phyloP scores from a whole-genome alignment of 768 basidiomycete genomes.

The Lactarius hengduanensis region DNA sequence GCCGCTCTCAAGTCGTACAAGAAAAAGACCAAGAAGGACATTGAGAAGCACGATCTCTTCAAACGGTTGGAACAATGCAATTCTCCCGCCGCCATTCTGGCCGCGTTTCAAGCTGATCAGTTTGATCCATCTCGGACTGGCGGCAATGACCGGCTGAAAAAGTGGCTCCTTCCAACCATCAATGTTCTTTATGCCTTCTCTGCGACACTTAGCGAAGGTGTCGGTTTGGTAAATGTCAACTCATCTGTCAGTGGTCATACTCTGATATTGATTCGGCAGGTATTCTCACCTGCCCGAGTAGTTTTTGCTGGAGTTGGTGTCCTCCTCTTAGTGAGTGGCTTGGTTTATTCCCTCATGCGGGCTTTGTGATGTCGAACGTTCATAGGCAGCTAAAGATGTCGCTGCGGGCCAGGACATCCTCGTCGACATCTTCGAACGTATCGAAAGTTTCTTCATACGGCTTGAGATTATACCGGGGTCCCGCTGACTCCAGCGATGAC shows the following conservation, averaged over 20 bases:
- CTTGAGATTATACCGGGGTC: too few relatives aligned
- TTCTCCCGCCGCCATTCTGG: not conserved
- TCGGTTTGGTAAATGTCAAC: not conserved
- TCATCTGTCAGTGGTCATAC: not conserved
- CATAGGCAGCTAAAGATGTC: not conserved
- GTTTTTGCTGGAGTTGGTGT: not conserved
- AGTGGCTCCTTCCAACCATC: not conserved
- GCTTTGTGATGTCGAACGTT: not conserved
- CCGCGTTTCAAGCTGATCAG: not conserved
- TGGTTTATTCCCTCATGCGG: not conserved
- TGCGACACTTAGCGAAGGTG: not conserved
- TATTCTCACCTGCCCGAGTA: too few relatives aligned
- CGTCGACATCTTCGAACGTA: too few relatives aligned
- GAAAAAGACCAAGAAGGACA: not conserved
- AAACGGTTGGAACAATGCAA: not conserved
- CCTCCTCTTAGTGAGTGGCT: not conserved
- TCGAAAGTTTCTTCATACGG: too few relatives aligned
- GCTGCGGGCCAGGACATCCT: not conserved
- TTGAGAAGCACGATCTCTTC: not conserved
- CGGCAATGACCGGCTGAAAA: not conserved
- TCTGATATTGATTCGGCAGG: not conserved
- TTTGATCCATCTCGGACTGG: too few relatives aligned
- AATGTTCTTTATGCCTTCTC: not conserved
- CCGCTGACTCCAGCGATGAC: too few relatives aligned
- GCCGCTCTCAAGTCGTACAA: not conserved